phyloP scores from a whole-genome alignment of 108 stramenopile species.

The Nitzschia putrida region DNA sequence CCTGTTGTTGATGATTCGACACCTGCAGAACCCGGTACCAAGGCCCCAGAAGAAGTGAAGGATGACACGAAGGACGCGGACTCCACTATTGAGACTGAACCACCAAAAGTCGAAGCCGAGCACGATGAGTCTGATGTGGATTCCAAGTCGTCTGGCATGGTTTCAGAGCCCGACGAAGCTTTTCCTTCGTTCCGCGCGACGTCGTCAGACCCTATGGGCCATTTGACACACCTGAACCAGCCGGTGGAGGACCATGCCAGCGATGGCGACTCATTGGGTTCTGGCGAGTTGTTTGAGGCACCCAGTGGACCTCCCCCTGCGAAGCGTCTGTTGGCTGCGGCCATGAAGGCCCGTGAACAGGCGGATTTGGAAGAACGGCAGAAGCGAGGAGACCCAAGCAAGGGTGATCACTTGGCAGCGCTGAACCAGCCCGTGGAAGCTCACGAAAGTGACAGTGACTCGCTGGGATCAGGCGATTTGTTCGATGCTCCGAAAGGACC shows the following conservation, averaged over 20 bases:
- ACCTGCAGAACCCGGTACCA: too few relatives aligned
- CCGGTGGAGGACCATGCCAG: neutral
- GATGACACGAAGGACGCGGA: neutral
- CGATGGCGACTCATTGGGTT: neutral
- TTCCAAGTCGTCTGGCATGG: too few relatives aligned
- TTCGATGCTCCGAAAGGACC: slow-evolving; percentile 25
- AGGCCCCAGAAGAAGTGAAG: neutral
- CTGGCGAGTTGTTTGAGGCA: neutral
- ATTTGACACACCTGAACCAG: neutral
- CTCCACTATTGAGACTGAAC: neutral
- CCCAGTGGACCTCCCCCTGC: neutral
- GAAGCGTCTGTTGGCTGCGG: neutral
- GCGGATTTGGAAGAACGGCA: neutral
- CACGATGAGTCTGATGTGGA: too few relatives aligned
- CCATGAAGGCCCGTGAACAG: neutral
- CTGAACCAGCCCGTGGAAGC: slow-evolving; percentile 6
- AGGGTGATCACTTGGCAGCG: neutral
- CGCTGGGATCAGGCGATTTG: slow-evolving; percentile 9
- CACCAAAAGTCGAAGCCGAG: neutral
- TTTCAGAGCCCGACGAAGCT: too few relatives aligned
- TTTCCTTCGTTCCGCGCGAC: neutral
- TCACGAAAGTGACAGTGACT: slow-evolving; percentile 9
- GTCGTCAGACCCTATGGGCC: neutral
- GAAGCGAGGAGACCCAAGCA: neutral
- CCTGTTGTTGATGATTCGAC: neutral